Conservation (phyloP, 768 basidiomycete species). For the Daedalea quercina region DNA sequence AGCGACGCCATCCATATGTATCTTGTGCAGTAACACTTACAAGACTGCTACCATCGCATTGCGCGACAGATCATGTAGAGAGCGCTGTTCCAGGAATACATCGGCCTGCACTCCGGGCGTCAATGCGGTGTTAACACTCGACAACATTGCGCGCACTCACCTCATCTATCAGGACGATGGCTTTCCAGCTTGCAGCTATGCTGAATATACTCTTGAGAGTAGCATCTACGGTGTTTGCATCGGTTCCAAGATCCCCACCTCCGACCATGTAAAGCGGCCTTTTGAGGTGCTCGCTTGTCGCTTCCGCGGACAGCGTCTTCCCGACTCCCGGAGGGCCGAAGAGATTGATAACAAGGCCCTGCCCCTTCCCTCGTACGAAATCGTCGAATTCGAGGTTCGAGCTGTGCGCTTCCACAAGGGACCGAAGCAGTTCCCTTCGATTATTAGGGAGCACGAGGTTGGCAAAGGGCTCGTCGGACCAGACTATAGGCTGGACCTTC, state of each 20-base stretch:
- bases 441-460: constrained; percentile 24
- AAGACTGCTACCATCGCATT: constrained; percentile 67
- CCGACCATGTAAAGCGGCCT: constrained; percentile 23
- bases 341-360: constrained; percentile 26
- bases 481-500: constrained; percentile 40
- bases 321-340: constrained; percentile 15
- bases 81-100: constrained; percentile 65
- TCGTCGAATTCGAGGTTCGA: constrained; percentile 19
- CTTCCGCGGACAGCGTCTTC: constrained; percentile 23
- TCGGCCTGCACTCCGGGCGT: constrained; percentile 32
- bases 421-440: constrained; percentile 23
- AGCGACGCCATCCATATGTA: not conserved
- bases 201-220: constrained; percentile 24
- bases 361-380: constrained; percentile 29
- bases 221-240: constrained; percentile 22
- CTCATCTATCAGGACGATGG: constrained; percentile 28
- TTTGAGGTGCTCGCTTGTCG: constrained; percentile 17
- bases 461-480: constrained; percentile 26
- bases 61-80: constrained; percentile 48
- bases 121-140: not conserved
- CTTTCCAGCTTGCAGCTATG: constrained; percentile 26
- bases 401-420: constrained; percentile 22
- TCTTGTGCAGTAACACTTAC: constrained; percentile 17
- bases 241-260: constrained; percentile 27
- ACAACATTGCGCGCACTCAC: constrained; percentile 9